Evolutionary conservation across 495 filamentous ascomycete species (phyloP).

Genomic region (Lophium mytilinum): DNA sequence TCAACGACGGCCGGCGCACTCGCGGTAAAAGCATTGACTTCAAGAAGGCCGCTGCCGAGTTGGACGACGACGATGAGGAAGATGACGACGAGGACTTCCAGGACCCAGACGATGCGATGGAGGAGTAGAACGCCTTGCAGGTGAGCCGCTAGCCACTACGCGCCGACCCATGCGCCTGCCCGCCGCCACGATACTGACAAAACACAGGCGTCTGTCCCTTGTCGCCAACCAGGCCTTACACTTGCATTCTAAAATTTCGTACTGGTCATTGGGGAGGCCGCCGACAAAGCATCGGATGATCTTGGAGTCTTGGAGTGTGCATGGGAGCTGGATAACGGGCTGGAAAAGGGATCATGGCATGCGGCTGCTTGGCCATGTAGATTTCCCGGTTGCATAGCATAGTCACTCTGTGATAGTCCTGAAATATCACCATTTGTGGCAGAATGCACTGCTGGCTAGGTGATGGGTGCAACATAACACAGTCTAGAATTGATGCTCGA

Average conservation of each 20-base stretch:
- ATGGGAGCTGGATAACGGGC: neutral
- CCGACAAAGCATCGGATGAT: neutral
- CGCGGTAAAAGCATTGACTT: conserved; percentile 47
- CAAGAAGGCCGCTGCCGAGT: conserved; percentile 32
- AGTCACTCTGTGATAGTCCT: too few relatives aligned
- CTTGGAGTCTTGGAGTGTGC: neutral
- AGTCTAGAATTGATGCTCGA: too few relatives aligned
- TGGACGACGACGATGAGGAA: conserved; percentile 28
- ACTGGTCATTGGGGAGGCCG: neutral
- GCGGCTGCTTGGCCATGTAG: neutral
- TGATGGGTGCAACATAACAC: too few relatives aligned
- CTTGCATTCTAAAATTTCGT: neutral
- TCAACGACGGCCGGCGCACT: conserved; percentile 68
- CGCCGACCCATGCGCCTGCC: neutral
- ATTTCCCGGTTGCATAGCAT: conserved; percentile 1
- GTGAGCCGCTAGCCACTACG: neutral
- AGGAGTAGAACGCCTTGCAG: conserved; percentile 20
- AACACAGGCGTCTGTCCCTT: neutral
- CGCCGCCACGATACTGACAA: neutral
- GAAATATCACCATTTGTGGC: too few relatives aligned
- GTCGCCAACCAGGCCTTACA: too few relatives aligned
- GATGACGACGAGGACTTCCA: conserved; percentile 35
- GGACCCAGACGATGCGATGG: conserved; percentile 32
- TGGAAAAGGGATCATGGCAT: neutral
- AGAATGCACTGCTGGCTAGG: too few relatives aligned